Evolutionary conservation across 352 stramenopile genomes (phyloP).

Genomic region (Globisporangium solare): DNA sequence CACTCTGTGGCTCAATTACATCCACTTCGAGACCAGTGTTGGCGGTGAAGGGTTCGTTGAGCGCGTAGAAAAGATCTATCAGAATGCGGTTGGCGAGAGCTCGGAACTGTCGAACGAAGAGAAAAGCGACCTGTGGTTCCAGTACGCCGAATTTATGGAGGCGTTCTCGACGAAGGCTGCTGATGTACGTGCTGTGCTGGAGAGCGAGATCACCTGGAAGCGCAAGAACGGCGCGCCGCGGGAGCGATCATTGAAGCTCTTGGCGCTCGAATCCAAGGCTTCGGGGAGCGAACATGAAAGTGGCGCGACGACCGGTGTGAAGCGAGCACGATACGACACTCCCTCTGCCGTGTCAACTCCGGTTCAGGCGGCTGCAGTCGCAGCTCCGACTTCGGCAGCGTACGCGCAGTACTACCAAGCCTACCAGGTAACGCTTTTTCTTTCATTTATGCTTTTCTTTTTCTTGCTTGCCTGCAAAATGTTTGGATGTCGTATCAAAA

Average conservation of each 20-base stretch:
- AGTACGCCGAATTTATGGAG: slow-evolving; percentile 74
- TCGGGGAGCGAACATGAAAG: slow-evolving; percentile 16
- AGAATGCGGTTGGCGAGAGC: slow-evolving; percentile 43
- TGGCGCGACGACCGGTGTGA: slow-evolving; percentile 36
- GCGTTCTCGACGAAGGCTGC: slow-evolving; percentile 38
- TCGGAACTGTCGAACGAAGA: slow-evolving; percentile 54
- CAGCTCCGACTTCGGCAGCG: slow-evolving; percentile 23
- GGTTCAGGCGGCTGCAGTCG: slow-evolving; percentile 11
- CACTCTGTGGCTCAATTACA: slow-evolving; percentile 60
- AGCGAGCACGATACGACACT: slow-evolving; percentile 47
- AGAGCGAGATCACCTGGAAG: slow-evolving; percentile 60
- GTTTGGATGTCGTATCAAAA: slow-evolving; percentile 1
- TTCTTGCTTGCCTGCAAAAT: neutral
- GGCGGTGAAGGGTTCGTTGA: slow-evolving; percentile 27
- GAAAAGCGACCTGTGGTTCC: slow-evolving; percentile 80
- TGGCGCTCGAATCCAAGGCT: slow-evolving; percentile 34
- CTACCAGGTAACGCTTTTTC: slow-evolving; percentile 58
- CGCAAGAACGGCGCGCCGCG: slow-evolving; percentile 52
- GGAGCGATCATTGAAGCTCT: slow-evolving; percentile 50
- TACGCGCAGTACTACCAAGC: slow-evolving; percentile 70
- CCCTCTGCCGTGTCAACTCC: slow-evolving; percentile 16
- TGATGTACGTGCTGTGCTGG: slow-evolving; percentile 45
- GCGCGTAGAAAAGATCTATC: slow-evolving; percentile 39
- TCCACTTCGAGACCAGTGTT: slow-evolving; percentile 61
- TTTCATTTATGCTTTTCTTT: slow-evolving; percentile 1